Conservation (phyloP, 2,329 filamentous ascomycete genomes). For the Cytospora piceicola region DNA sequence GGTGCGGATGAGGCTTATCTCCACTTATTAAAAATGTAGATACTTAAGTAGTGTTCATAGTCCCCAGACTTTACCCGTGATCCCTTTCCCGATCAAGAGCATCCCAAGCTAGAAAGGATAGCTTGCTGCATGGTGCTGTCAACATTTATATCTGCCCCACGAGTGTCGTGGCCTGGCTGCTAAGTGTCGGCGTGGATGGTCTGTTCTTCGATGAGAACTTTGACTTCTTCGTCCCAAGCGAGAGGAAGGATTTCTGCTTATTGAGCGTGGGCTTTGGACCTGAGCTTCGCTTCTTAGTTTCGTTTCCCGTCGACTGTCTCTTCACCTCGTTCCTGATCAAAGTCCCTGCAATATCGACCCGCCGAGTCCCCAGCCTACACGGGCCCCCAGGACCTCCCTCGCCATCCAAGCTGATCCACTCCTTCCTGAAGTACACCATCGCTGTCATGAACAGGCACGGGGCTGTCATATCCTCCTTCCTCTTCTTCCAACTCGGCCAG, state of each 20-base stretch:
- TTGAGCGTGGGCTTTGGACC: neutral
- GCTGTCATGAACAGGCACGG: conserved; percentile 10
- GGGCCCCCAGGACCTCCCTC: conserved; percentile 1
- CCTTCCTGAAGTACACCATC: conserved; percentile 20
- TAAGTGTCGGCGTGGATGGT: neutral
- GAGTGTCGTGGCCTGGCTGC: neutral
- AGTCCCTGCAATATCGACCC: conserved; percentile 2
- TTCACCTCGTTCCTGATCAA: conserved; percentile 7
- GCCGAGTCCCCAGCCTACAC: neutral
- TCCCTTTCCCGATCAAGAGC: too few relatives aligned
- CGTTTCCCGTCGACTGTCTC: neutral
- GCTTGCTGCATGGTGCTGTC: neutral
- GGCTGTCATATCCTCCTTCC: neutral
- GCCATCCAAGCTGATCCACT: conserved; percentile 16
- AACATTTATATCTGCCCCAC: neutral
- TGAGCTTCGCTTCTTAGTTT: too few relatives aligned
- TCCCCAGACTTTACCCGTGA: too few relatives aligned
- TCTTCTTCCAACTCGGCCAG: conserved; percentile 20
- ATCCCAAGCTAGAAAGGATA: neutral
- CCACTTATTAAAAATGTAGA: too few relatives aligned
- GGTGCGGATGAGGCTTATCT: too few relatives aligned
- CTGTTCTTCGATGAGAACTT: neutral
- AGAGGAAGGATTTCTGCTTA: neutral
- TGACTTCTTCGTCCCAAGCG: neutral
- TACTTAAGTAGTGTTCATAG: neutral